Base-by-base conservation (phyloP, 2,329 filamentous ascomycete genomes). In the Aspergillus oerlinghausenensis region DNA sequence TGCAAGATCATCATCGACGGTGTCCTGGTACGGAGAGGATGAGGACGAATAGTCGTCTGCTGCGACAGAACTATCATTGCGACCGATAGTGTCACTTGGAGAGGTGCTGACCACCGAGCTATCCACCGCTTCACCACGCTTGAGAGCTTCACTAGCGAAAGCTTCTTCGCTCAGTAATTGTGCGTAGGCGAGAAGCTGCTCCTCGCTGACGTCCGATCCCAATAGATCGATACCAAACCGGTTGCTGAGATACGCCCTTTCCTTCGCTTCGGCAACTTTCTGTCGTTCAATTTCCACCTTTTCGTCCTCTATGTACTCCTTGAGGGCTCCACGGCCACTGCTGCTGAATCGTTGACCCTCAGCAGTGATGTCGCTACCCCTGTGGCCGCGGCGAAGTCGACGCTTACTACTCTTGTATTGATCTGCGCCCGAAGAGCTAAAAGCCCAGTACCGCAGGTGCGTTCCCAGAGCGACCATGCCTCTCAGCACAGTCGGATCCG, bases 381-480 rank as follows among this genome's bases (percentile, higher is more conserved):
- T 81, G 60, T 85, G 86, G 1, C 85, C 83, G 56, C 90, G 87
- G 40, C 90, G 87, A 14, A 88, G 76, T 8, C 86, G 87, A n/a
- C 92, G 88, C 74, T 95, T 96, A 60, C 84, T 89, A 55, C 86
- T 86, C 51, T 88, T 84, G 58, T 88, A 85, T 59, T 91, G 86
- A 65, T 88, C 87, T 0, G 88, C 88, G 9, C 82, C 82, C 25
- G 83, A 82, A n/a, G 92, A 93, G 71, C 90, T 95, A 70, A 95
- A 97, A 3, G 89, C 87, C 94, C 94, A 99, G 72, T 92, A 97
- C 11, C 91, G 88, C 19, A 99, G 77, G 67, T 93, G 89, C 0
- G 89, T 89, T 10, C 94, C 94, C 51, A 96, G 85, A 0, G 92
- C 88, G 1, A 97, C 87, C 59, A 96, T 85, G 5, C 94, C 94